Evolutionary conservation across 2,329 filamentous ascomycete species (phyloP).

Genomic region (Diaporthe vaccinii): DNA sequence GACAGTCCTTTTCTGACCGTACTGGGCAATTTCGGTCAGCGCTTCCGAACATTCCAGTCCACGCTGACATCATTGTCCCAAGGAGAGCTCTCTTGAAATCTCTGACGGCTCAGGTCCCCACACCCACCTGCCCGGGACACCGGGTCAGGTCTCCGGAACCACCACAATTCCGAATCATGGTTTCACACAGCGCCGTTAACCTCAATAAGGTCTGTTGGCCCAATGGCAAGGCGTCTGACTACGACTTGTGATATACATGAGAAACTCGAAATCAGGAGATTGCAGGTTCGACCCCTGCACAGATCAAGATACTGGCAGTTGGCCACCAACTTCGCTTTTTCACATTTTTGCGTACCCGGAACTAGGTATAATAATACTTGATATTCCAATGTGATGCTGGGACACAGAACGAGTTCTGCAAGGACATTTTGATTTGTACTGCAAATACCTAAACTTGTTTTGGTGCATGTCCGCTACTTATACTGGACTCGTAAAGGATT

Average conservation of each 20-base stretch:
- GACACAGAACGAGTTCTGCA: not conserved
- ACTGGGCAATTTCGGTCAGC: no score
- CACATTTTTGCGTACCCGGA: not conserved
- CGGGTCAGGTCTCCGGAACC: not conserved
- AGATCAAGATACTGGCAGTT: not conserved
- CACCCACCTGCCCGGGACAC: not conserved
- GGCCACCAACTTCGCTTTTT: not conserved
- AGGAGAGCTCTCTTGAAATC: not conserved
- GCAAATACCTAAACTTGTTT: not conserved
- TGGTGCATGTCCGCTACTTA: not conserved
- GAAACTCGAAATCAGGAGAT: slow-evolving; percentile 40
- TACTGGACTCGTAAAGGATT: not conserved
- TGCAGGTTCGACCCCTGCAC: slow-evolving; percentile 43
- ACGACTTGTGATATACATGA: slow-evolving; percentile 45
- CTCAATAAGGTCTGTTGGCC: slow-evolving; percentile 46
- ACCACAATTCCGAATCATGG: accelerated
- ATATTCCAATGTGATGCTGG: not conserved
- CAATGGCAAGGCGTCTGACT: slow-evolving; percentile 61
- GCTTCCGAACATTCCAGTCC: not conserved
- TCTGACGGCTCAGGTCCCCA: not conserved
- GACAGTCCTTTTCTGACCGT: not conserved
- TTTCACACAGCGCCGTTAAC: accelerated
- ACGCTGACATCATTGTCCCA: not conserved
- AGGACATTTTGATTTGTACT: not conserved
- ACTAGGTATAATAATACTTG: not conserved